These are phyloP conservation scores for Termitomyces titanicus DNA, from an alignment of 768 basidiomycete species.

Conservation along the genomic window DNA sequence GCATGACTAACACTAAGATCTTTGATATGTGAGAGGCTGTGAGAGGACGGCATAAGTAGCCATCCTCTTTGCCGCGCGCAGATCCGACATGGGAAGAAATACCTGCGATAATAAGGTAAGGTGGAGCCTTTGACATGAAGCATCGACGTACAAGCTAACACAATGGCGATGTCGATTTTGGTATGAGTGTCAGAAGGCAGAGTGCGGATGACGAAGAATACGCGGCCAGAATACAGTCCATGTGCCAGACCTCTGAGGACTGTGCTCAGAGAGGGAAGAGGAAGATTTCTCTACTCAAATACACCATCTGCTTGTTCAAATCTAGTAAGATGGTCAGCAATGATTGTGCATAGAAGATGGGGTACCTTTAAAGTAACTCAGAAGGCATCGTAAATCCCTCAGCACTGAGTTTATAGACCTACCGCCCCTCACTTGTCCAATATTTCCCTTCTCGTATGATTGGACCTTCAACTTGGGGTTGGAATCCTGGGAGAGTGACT, in stretches of 20 bases:
- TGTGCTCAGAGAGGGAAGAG: constrained; percentile 18
- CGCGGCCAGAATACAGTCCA: constrained; percentile 18
- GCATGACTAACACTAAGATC: constrained; percentile 16
- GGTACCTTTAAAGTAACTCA: constrained; percentile 27
- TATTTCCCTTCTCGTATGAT: constrained; percentile 40
- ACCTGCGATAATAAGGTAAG: not conserved
- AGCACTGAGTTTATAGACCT: constrained; percentile 30
- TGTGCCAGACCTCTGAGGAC: constrained; percentile 13
- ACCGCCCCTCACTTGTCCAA: constrained; percentile 34
- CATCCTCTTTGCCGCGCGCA: no score
- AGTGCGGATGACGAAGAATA: constrained; percentile 22
- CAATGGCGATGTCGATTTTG: constrained; percentile 14
- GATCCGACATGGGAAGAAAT: constrained; percentile 19
- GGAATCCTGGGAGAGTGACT: constrained; percentile 31
- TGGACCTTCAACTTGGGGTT: constrained; percentile 26
- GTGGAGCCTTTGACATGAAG: no score
- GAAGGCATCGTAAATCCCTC: constrained; percentile 32
- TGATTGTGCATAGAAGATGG: not conserved
- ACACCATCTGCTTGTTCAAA: constrained; percentile 22
- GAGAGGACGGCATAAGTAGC: constrained; percentile 18
- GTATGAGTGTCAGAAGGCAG: constrained; percentile 17
- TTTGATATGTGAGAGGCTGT: constrained; percentile 24
- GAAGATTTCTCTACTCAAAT: constrained; percentile 20
- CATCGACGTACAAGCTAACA: constrained; percentile 9
- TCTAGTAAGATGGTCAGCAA: constrained; percentile 10